These are phyloP conservation scores for Lipomyces starkeyi DNA, from an alignment of 805 yeast species.

Conservation along the genomic window DNA sequence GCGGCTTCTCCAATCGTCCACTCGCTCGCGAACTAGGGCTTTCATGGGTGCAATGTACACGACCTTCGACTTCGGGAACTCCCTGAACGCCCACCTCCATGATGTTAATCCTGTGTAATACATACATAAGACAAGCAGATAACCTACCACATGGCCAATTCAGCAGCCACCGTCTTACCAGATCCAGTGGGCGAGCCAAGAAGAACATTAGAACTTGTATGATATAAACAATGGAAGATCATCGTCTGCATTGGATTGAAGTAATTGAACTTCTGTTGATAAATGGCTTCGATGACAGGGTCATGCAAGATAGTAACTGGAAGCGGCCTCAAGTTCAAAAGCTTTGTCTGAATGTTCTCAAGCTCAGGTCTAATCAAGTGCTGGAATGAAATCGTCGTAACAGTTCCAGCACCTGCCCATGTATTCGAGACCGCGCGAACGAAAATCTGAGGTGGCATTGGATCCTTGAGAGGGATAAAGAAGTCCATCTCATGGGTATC, in stretches of 20 bases:
- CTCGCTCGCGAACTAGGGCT: conserved; percentile 82
- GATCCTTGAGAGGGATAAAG: conserved; percentile 88
- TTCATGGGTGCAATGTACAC: conserved; percentile 92
- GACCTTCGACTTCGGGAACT: conserved; percentile 65
- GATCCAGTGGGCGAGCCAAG: conserved; percentile 99
- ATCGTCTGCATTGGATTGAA: conserved; percentile 99
- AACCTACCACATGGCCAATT: conserved; percentile 85
- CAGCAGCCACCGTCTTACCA: conserved; percentile 97
- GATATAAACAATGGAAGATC: conserved; percentile 88
- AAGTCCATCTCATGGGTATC: conserved; percentile 78
- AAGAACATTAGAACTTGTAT: conserved; percentile 77
- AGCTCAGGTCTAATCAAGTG: conserved; percentile 87
- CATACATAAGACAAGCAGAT: no score
- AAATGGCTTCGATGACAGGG: conserved; percentile 68
- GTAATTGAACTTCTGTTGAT: conserved; percentile 70
- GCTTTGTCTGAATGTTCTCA: conserved; percentile 81
- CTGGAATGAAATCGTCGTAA: conserved; percentile 81
- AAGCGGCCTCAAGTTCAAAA: conserved; percentile 81
- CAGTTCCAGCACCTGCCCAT: conserved; percentile 87
- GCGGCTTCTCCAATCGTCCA: conserved; percentile 74
- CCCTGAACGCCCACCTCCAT: conserved; percentile 68
- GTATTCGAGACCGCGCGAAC: conserved; percentile 79
- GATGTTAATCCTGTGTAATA: conserved; percentile 1
- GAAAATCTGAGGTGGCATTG: conserved; percentile 86
- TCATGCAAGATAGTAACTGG: conserved; percentile 83